Evolutionary conservation across 805 yeast species (phyloP), one percentile per base, ranked within the genome.

Genomic region (Candida schatavii): DNA sequence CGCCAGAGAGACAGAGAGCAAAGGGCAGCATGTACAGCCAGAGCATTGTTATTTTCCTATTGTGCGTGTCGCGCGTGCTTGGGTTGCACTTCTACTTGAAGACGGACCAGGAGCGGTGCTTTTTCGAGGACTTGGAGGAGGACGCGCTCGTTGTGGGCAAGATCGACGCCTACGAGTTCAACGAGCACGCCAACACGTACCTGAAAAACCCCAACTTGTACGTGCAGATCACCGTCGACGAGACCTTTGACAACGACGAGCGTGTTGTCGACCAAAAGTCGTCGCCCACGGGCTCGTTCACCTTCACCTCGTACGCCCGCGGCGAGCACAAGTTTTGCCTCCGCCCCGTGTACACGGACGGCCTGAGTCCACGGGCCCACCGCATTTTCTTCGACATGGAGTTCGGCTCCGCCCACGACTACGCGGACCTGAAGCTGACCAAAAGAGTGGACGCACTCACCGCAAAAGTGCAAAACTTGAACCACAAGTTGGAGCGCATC

Each of bases 241-340:
- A 70, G 59, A 77, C 85, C 3, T 90, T 90, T 55, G 96, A 88
- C 64, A 80, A 82, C 57, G 78, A 85, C 62, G 91, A 90, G 62
- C 72, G 82, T 44, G 95, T 88, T 20, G 82, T 81, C 28, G 62
- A 72, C 45, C 95, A 88, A 61, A 78, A 72, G 54, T 78, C 81
- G 21, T 50, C 73, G 2, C 67, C 86, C 10, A 63, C 61, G 30
- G 86, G 88, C 13, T 83, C 82, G 46, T 85, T 88, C 62, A 75
- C 89, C 23, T 89, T 87, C 70, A 83, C 90, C 10, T 85, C 97
- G 1, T 66, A 80, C 35, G 96, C 85, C 41, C 70, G 83, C 9
- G 97, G 97, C 29, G 95, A 86, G 59, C 97, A 89, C 70, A 74
- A 75, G 54, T 74, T 90, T 53, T 89, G 97, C 66, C 68, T 89